phyloP scores from a whole-genome alignment of 2,329 filamentous ascomycete genomes.

The Dactylellina drechsleri region DNA sequence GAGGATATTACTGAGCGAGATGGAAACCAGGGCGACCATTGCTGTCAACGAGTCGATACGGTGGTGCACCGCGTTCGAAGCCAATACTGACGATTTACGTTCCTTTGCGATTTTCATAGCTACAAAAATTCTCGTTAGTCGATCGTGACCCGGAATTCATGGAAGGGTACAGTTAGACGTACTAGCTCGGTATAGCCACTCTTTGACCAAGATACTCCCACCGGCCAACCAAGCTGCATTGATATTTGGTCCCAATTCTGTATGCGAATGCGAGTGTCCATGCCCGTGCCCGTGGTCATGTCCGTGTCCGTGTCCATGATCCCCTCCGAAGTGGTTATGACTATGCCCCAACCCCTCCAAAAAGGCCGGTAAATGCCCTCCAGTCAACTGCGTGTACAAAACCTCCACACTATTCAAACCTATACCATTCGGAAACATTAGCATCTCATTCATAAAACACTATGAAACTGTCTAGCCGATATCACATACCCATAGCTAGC shows the following conservation, averaged over 20 bases:
- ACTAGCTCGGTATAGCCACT: slow-evolving; percentile 98
- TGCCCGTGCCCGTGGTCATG: slow-evolving; percentile 67
- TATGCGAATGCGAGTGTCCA: slow-evolving; percentile 73
- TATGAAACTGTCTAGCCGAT: background rate
- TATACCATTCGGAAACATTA: slow-evolving; percentile 1
- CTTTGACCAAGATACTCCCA: slow-evolving; percentile 89
- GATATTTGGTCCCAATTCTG: slow-evolving; percentile 77
- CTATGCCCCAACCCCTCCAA: slow-evolving; percentile 61
- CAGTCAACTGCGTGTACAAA: slow-evolving; percentile 77
- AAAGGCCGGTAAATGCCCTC: slow-evolving; percentile 70
- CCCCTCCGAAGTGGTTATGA: slow-evolving; percentile 62
- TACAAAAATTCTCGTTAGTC: slow-evolving; percentile 21
- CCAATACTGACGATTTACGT: slow-evolving; percentile 93
- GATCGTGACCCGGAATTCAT: background rate
- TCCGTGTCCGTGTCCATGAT: slow-evolving; percentile 70
- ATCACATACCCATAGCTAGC: slow-evolving; percentile 74
- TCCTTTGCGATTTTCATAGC: slow-evolving; percentile 90
- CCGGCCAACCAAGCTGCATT: slow-evolving; percentile 94
- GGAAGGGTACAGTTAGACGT: slow-evolving; percentile 63
- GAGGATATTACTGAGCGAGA: slow-evolving; percentile 87
- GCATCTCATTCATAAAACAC: background rate
- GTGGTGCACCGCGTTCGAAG: slow-evolving; percentile 95
- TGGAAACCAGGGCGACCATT: slow-evolving; percentile 88
- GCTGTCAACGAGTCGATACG: slow-evolving; percentile 95
- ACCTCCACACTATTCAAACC: slow-evolving; percentile 43